These are phyloP conservation scores for Spencermartinsiella ligniputridi DNA, from an alignment of 1,139 yeast genomes.

Conservation along the genomic window DNA sequence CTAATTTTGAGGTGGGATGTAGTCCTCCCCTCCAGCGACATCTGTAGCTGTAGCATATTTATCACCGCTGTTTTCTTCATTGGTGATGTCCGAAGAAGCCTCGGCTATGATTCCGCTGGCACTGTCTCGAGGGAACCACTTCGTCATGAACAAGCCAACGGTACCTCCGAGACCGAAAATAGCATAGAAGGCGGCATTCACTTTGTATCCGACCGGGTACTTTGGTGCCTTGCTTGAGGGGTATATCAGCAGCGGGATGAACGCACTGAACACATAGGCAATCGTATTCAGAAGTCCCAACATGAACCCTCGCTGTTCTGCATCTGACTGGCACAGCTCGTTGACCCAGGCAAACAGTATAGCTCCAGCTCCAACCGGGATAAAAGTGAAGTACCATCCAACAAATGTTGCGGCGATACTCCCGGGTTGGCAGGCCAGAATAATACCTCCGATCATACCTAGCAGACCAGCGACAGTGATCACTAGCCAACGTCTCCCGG, in stretches of 20 bases:
- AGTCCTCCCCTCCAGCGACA: not conserved
- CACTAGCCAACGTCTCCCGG: slow-evolving; percentile 54
- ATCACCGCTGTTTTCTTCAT: not conserved
- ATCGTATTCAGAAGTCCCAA: slow-evolving; percentile 18
- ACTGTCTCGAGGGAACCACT: slow-evolving; percentile 5
- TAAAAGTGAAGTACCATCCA: slow-evolving; percentile 14
- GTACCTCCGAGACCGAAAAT: slow-evolving; percentile 9
- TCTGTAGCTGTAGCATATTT: not conserved
- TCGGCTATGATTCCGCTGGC: not conserved
- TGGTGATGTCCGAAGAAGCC: not conserved
- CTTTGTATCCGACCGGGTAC: slow-evolving; percentile 11
- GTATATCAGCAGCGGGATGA: slow-evolving; percentile 9
- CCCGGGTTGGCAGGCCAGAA: slow-evolving; percentile 42
- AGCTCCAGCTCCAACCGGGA: slow-evolving; percentile 15
- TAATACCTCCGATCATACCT: slow-evolving; percentile 41
- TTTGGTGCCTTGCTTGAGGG: slow-evolving; percentile 12
- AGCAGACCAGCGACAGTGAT: slow-evolving; percentile 48
- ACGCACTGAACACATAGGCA: slow-evolving; percentile 9
- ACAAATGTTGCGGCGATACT: slow-evolving; percentile 36
- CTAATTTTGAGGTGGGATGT: not conserved
- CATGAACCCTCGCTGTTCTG: slow-evolving; percentile 36
- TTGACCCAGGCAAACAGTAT: slow-evolving; percentile 27
- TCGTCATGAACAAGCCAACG: slow-evolving; percentile 3
- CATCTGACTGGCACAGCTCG: slow-evolving; percentile 31
- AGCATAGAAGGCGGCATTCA: slow-evolving; percentile 11